These are phyloP conservation scores for Neurospora sp. DNA, from an alignment of 2,329 filamentous ascomycete genomes.

Conservation along the genomic window DNA sequence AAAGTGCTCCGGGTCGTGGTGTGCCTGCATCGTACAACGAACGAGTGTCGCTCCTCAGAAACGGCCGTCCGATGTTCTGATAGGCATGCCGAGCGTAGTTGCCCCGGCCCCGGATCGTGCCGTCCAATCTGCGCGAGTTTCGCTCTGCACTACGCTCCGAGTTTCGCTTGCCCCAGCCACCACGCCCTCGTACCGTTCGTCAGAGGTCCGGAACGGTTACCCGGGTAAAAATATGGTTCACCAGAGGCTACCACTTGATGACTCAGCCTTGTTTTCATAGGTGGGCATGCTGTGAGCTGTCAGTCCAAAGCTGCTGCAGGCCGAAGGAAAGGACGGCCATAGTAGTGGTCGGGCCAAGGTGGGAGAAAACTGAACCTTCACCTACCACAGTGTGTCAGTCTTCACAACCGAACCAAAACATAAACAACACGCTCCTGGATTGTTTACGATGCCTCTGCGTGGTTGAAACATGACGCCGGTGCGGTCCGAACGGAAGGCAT, in stretches of 20 bases:
- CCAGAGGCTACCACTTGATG: neutral
- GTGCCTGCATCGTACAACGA: slow-evolving; percentile 15
- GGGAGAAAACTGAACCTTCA: neutral
- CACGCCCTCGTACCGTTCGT: neutral
- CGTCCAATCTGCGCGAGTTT: neutral
- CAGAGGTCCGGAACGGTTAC: neutral
- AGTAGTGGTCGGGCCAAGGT: neutral
- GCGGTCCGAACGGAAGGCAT: neutral
- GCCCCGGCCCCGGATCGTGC: neutral
- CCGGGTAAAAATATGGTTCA: neutral
- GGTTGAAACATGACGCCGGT: neutral
- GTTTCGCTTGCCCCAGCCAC: neutral
- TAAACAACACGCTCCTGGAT: neutral
- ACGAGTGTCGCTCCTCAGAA: slow-evolving; percentile 7
- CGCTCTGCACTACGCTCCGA: neutral
- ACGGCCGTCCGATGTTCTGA: slow-evolving; percentile 3
- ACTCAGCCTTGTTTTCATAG: neutral
- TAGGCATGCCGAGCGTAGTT: slow-evolving; percentile 7
- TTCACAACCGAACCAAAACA: neutral
- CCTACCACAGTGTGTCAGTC: neutral
- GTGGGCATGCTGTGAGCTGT: neutral
- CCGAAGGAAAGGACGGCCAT: neutral
- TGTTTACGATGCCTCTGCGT: neutral
- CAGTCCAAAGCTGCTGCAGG: neutral
- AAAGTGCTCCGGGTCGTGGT: slow-evolving; percentile 10